Percentiles rank a stretch among this genome's conserved stretches.
phyloP scores from a whole-genome alignment of 345 rosid species.

The Alliaria petiolata region DNA sequence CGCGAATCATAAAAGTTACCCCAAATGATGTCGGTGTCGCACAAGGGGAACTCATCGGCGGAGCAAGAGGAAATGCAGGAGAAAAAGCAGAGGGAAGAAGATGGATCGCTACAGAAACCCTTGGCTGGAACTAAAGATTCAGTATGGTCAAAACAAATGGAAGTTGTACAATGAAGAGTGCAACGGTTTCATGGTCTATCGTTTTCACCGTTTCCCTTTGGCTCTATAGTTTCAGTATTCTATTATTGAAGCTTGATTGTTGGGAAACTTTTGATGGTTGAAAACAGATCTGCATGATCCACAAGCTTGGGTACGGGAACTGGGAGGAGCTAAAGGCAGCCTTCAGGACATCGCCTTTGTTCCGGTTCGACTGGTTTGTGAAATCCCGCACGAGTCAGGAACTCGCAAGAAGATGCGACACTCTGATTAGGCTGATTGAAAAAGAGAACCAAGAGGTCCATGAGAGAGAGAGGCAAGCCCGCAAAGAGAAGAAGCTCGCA shows the following conservation, averaged over 20 bases:
- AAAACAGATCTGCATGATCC: conserved; percentile 93
- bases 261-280: background rate
- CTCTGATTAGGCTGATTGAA: conserved; percentile 89
- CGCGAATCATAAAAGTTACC: too few species aligned
- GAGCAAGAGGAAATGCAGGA: too few species aligned
- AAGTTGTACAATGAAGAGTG: conserved; percentile 95
- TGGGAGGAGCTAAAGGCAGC: conserved; percentile 99
- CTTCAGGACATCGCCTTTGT: conserved; percentile 82
- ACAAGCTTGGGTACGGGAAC: conserved; percentile 98
- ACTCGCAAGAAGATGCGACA: conserved; percentile 94
- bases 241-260: background rate
- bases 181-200: too few species aligned
- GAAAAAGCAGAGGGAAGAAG: too few species aligned
- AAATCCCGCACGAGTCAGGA: conserved; percentile 99
- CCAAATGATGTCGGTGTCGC: too few species aligned
- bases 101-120: too few species aligned
- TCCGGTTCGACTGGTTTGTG: conserved; percentile 99
- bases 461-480: conserved; percentile 96
- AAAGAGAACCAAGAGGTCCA: conserved; percentile 98
- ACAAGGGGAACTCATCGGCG: too few species aligned
- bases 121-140: conserved; percentile 97
- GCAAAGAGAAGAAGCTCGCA: conserved; percentile 99
- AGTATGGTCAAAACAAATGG: conserved; percentile 97
- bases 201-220: background rate
- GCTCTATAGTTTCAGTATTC: background rate